phyloP scores from a whole-genome alignment of 805 yeast species.

The Kluyveromyces wickerhamii region DNA sequence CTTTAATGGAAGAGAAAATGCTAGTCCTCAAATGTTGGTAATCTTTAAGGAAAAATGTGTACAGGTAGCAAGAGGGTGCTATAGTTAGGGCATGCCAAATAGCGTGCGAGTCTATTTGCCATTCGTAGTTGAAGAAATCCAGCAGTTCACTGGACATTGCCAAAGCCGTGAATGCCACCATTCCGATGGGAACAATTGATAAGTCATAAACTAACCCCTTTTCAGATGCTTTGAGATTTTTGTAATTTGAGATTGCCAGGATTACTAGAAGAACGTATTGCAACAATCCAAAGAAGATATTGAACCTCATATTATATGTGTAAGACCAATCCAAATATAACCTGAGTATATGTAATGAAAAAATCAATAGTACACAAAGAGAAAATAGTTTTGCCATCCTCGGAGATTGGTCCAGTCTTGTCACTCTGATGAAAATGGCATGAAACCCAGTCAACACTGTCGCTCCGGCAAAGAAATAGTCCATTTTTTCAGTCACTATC shows the following conservation, averaged over 20 bases:
- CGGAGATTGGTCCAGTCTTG: conserved; percentile 43
- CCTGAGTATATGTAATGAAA: conserved; percentile 56
- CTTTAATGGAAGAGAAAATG: not conserved
- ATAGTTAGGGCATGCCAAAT: conserved; percentile 90
- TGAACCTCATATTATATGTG: conserved; percentile 89
- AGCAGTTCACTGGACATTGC: conserved; percentile 90
- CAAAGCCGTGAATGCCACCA: conserved; percentile 45
- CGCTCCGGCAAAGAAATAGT: conserved; percentile 88
- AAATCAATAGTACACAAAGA: conserved; percentile 40
- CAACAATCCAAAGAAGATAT: conserved; percentile 65
- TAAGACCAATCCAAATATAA: conserved; percentile 75
- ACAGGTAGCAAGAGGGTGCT: conserved; percentile 70
- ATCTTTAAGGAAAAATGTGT: conserved; percentile 47
- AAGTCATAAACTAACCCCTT: conserved; percentile 14
- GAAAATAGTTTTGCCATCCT: conserved; percentile 33
- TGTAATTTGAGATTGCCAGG: conserved; percentile 28
- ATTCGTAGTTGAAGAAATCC: conserved; percentile 72
- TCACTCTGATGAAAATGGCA: conserved; percentile 52
- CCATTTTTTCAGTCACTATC: conserved; percentile 70
- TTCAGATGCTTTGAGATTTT: conserved; percentile 5
- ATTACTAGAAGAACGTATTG: conserved; percentile 47
- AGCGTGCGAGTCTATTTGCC: conserved; percentile 82
- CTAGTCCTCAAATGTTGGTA: conserved; percentile 15
- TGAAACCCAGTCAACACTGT: conserved; percentile 78
- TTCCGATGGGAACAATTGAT: conserved; percentile 40